Base-by-base conservation (phyloP, 768 basidiomycete species). In the Panus rudis region DNA sequence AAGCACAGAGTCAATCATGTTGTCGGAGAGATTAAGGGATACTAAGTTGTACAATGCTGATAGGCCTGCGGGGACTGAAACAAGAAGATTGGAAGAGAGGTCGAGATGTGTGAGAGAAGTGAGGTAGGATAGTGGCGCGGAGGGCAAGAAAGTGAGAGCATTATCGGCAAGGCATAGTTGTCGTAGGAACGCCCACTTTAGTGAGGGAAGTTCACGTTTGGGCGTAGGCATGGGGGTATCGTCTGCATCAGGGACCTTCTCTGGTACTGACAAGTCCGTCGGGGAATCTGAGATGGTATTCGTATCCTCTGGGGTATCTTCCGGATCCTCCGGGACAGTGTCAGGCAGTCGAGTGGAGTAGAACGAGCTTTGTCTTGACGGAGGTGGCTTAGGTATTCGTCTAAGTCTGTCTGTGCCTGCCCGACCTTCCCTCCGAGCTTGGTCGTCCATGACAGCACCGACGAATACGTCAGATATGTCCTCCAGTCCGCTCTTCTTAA, bases 1-100 rank as follows among this genome's bases (percentile, higher is more conserved):
- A 4, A 92, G 76, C 14, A 98, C 84, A 14, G 93, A 92, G 60
- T 94, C 92, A 52, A 99, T 92, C 79, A 99, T 90, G 67, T 99
- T 99, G 63, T 93, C 86, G 13, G 88, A 74, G n/a, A 99, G 77
- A 63, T 96, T 93, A 53, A 99, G 81, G n/a, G 86, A 88, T 42
- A 79, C 63, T 41, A 99, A 84, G 49, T 82, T 85, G 55, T 81
- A 78, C 19, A 99, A 75, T 4, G 69, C 58, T 13, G 79, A 74
- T 24, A 94, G 73, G 17, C 83, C 85, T 2, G 82, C 61, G 1
- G 92, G 92, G n/a, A 93, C 74, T 23, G 89, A 85, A 31, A 92
- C 80, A 35, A 97, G 76, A 14, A 96, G 78, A 60, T 96, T 96
- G 31, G 86, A 87, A 16, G 92, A 92, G 31, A 94, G 74, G 63